Percentiles rank a stretch among this genome's conserved stretches.
These are phyloP conservation scores for Neurospora intermedia DNA, from an alignment of 495 filamentous ascomycete species.

Conservation along the genomic window DNA sequence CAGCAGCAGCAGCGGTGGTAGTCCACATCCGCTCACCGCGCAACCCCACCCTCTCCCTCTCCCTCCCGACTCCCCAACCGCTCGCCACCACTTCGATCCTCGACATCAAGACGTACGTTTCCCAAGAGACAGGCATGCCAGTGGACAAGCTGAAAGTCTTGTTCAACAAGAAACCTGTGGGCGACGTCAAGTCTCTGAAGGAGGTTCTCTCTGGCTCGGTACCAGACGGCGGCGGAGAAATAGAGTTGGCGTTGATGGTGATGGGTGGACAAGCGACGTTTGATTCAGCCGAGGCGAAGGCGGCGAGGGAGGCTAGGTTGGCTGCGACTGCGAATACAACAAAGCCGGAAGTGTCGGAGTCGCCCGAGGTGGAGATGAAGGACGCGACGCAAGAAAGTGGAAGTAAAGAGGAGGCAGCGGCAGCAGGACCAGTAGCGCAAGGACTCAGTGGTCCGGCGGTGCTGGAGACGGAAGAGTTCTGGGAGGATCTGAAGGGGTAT, in stretches of 20 bases:
- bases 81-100: slow-evolving; percentile 54
- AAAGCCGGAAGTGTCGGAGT: neutral
- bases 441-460: slow-evolving; percentile 46
- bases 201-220: slow-evolving; percentile 28
- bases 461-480: slow-evolving; percentile 66
- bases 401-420: slow-evolving; percentile 11
- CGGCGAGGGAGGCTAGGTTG: neutral
- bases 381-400: neutral
- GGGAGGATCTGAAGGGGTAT: slow-evolving; percentile 76
- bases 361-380: neutral
- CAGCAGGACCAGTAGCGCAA: slow-evolving; percentile 34
- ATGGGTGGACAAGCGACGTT: slow-evolving; percentile 49
- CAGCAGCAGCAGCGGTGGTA: neutral
- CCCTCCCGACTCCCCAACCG: slow-evolving; percentile 32
- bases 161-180: slow-evolving; percentile 68
- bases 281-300: neutral
- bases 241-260: slow-evolving; percentile 80
- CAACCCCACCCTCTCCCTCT: slow-evolving; percentile 54
- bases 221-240: slow-evolving; percentile 26
- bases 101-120: slow-evolving; percentile 58
- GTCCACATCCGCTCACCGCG: slow-evolving; percentile 64
- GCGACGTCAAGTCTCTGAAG: slow-evolving; percentile 54
- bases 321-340: neutral
- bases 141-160: slow-evolving; percentile 73
- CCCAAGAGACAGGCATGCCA: slow-evolving; percentile 35